Evolutionary conservation across 495 filamentous ascomycete species (phyloP).

Genomic region (Aspergillus haitiensis): DNA sequence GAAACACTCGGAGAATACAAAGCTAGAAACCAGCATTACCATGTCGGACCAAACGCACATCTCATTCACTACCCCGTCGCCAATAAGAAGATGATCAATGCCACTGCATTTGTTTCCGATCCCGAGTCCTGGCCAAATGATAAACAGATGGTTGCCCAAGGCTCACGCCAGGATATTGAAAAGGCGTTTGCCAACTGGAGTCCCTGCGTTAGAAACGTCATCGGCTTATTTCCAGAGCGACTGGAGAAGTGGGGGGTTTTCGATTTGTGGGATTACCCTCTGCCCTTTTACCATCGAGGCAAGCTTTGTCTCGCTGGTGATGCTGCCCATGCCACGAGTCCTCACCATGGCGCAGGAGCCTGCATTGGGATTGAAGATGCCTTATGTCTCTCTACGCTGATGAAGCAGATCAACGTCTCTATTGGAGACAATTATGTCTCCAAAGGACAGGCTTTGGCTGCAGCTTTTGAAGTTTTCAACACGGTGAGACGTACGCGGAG

Average conservation of each 20-base stretch:
- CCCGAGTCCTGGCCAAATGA: conserved; percentile 18
- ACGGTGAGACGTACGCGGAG: not conserved
- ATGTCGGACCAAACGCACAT: conserved; percentile 25
- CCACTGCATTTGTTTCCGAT: conserved; percentile 27
- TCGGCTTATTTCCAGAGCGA: conserved; percentile 29
- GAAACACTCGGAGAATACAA: conserved; percentile 36
- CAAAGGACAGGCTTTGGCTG: not conserved
- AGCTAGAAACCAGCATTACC: conserved; percentile 8
- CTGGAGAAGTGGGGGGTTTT: conserved; percentile 41
- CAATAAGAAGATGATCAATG: conserved; percentile 28
- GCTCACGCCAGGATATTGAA: not conserved
- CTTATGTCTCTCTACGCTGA: conserved; percentile 22
- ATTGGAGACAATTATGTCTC: not conserved
- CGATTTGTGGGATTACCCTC: conserved; percentile 37
- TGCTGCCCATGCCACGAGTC: conserved; percentile 45
- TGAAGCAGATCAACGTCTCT: conserved; percentile 5
- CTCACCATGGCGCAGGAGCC: conserved; percentile 45
- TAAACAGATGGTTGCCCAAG: not conserved
- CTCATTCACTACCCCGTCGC: conserved; percentile 23
- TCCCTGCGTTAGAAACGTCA: conserved; percentile 19
- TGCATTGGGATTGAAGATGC: conserved; percentile 43
- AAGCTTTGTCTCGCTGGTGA: conserved; percentile 39
- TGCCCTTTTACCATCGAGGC: conserved; percentile 30
- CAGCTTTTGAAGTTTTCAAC: not conserved
- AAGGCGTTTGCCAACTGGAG: not conserved